Evolutionary conservation across 2,329 filamentous ascomycete species (phyloP), one percentile per base, ranked within the genome.

Genomic region (Lasiodiplodia sp.): DNA sequence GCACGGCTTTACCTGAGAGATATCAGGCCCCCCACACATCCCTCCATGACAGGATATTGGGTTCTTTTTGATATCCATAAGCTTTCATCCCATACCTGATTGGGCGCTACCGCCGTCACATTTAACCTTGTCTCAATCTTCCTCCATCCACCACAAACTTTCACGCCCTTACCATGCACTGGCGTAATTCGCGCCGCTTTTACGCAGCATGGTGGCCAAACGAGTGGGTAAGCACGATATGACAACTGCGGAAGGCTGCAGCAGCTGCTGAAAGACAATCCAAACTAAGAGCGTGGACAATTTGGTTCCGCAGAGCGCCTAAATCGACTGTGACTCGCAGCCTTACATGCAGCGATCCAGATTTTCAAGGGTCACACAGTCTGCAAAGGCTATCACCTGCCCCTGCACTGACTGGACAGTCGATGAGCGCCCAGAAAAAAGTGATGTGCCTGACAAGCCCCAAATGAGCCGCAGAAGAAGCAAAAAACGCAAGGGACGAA

Each of bases 41-140:
- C 25, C 34, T 6, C 10, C 21, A 21, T 47, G 11, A 8, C 23
- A 60, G 47, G n/a, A 8, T 38, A 2, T 31, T 47, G 38, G 47
- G 38, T 40, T 47, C 28, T 28, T 60, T 2, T 28, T 44, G 34
- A 25, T 23, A 8, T 34, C n/a, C 34, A 21, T 34, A 34, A 34
- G 21, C 23, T 7, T 16, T 10, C 38, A 14, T 47, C 14, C 56
- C 34, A 44, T 40, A 38, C 40, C 40, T 16, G 25, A 51, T 10
- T 44, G 40, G 58, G 44, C 28, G 23, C 58, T 23, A 37, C 58
- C 40, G 44, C 58, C 40, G 58, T 63, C 37, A 28, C 40, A 49
- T 25, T 25, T 62, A 21, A 49, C 37, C 18, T 11, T 47, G 14
- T 57, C 12, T 21, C 11, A 18, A n/a, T n/a, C 14, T 31, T 34